phyloP scores from a whole-genome alignment of 2,329 filamentous ascomycete genomes.

The Rugonectria rugulosa region DNA sequence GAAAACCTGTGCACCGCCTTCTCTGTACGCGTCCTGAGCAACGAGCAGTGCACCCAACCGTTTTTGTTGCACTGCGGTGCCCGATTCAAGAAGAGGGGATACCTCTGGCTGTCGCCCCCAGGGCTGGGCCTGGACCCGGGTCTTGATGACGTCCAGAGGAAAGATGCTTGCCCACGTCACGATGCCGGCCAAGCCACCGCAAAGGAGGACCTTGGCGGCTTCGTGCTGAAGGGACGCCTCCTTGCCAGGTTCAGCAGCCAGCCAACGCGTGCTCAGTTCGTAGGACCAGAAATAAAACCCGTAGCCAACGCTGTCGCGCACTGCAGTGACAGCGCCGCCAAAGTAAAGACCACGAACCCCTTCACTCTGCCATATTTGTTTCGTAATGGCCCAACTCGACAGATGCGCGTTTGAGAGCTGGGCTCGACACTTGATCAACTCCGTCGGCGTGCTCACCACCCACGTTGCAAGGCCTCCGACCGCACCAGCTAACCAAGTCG shows the following conservation, averaged over 20 bases:
- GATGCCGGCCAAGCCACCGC: constrained; percentile 86
- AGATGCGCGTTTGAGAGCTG: constrained; percentile 64
- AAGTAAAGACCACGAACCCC: constrained; percentile 79
- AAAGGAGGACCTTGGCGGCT: constrained; percentile 74
- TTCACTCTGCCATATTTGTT: constrained; percentile 62
- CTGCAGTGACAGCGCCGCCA: constrained; percentile 80
- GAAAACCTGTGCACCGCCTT: constrained; percentile 69
- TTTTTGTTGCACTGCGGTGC: constrained; percentile 34
- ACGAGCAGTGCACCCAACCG: constrained; percentile 66
- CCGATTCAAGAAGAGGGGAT: constrained; percentile 24
- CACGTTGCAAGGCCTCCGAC: constrained; percentile 85
- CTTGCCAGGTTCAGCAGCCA: constrained; percentile 38
- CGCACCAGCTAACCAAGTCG: constrained; percentile 82
- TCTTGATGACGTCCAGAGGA: constrained; percentile 92
- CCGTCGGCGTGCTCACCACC: constrained; percentile 85
- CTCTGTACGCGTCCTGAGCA: constrained; percentile 70
- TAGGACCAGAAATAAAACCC: constrained; percentile 98
- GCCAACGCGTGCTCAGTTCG: constrained; percentile 72
- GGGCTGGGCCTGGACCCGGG: constrained; percentile 81
- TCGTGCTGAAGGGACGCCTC: constrained; percentile 47
- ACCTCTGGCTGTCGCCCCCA: constrained; percentile 29
- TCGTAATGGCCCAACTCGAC: constrained; percentile 71
- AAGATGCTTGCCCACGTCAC: constrained; percentile 92
- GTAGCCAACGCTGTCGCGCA: constrained; percentile 91
- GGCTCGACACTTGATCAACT: constrained; percentile 88